These are phyloP conservation scores for Podila clonocystis DNA, from an alignment of 192 early-diverging fungal species.

Conservation along the genomic window DNA sequence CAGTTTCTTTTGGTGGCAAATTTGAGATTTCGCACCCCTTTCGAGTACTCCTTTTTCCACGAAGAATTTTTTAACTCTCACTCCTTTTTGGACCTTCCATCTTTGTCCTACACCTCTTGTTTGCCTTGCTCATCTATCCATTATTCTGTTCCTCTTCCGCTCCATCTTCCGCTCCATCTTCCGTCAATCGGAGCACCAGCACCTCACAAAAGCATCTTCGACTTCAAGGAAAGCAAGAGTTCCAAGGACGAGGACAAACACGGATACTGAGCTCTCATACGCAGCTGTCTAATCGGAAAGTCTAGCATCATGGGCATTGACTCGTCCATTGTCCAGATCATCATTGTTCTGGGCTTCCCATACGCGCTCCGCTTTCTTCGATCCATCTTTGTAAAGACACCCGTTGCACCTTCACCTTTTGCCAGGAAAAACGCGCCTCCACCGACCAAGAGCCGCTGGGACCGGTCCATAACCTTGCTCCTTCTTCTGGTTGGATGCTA, in stretches of 20 bases:
- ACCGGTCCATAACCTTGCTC: constrained; percentile 9
- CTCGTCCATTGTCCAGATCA: constrained; percentile 41
- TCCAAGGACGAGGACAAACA: background rate
- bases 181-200: no score
- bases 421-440: constrained; percentile 13
- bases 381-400: constrained; percentile 38
- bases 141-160: no score
- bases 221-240: no score
- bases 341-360: constrained; percentile 34
- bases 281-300: background rate
- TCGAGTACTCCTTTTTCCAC: background rate
- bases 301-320: constrained; percentile 11
- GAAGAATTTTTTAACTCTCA: no score
- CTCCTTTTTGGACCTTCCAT: no score
- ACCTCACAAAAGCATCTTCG: no score
- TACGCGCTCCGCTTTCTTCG: constrained; percentile 17
- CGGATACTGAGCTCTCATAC: background rate
- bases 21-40: background rate
- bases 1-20: background rate
- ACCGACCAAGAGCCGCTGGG: constrained; percentile 10
- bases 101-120: no score
- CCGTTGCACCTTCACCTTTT: constrained; percentile 29
- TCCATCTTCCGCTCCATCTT: no score
- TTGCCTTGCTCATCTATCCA: no score
- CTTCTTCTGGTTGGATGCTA: constrained; percentile 4